phyloP scores from a whole-genome alignment of 139 green algal genomes.

The Chlamydomonas applanata region DNA sequence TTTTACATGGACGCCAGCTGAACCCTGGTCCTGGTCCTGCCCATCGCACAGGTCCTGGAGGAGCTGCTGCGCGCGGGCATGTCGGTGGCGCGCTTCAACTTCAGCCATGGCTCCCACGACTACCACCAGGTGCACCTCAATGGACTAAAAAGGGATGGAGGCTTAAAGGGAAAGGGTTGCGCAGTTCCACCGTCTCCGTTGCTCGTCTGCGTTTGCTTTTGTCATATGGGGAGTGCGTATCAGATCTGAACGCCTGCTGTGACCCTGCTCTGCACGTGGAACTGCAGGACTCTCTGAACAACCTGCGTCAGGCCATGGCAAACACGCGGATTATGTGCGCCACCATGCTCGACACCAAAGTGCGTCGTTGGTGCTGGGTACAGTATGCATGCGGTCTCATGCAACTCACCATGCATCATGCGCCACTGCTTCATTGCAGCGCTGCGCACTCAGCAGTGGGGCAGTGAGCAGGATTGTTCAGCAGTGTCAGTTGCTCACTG shows the following conservation, averaged over 20 bases:
- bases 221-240: neutral
- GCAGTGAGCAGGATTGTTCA: too few relatives aligned
- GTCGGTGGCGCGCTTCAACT: slow-evolving; percentile 96
- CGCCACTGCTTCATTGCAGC: too few relatives aligned
- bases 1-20: neutral
- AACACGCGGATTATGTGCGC: slow-evolving; percentile 96
- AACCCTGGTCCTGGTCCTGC: neutral
- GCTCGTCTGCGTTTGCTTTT: neutral
- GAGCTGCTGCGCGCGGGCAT: slow-evolving; percentile 90
- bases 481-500: too few relatives aligned
- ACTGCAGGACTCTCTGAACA: slow-evolving; percentile 89
- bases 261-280: neutral
- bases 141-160: too few relatives aligned
- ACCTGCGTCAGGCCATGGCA: slow-evolving; percentile 76
- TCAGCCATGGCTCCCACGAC: slow-evolving; percentile 91
- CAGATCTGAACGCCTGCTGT: neutral
- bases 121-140: slow-evolving; percentile 98
- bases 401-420: too few relatives aligned
- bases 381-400: too few relatives aligned
- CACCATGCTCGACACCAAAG: slow-evolving; percentile 99
- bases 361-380: slow-evolving; percentile 10
- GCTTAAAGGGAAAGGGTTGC: neutral
- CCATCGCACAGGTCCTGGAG: slow-evolving; percentile 62
- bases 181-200: neutral
- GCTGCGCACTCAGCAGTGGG: too few relatives aligned